phyloP scores from a whole-genome alignment of 306 rosid species.

The Cucurbita maxima region DNA sequence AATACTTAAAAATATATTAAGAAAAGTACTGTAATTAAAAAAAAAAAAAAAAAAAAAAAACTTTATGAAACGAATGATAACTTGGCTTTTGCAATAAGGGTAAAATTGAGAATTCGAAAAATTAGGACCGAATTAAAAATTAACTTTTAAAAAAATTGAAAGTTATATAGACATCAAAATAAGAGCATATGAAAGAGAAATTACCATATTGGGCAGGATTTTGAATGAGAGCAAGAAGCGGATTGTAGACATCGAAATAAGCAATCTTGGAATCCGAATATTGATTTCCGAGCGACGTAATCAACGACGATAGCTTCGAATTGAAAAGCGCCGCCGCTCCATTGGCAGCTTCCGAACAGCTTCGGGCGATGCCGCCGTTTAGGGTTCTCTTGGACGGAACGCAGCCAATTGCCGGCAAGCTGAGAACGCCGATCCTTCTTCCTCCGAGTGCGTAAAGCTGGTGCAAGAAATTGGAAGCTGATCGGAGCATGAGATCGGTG shows the following conservation, averaged over 20 bases:
- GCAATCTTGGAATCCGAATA: slow-evolving; percentile 39
- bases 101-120: too few species aligned
- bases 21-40: too few species aligned
- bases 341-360: slow-evolving; percentile 32
- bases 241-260: slow-evolving; percentile 39
- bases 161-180: too few species aligned
- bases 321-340: slow-evolving; percentile 48
- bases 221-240: slow-evolving; percentile 23
- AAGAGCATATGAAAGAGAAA: neutral
- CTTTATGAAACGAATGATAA: too few species aligned
- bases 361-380: slow-evolving; percentile 25
- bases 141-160: too few species aligned
- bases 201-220: slow-evolving; percentile 41
- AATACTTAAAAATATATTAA: too few species aligned
- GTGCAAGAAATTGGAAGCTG: slow-evolving; percentile 39
- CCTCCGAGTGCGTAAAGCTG: slow-evolving; percentile 51
- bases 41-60: too few species aligned
- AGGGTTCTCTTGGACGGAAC: slow-evolving; percentile 55
- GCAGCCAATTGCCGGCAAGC: slow-evolving; percentile 46
- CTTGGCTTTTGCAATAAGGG: too few species aligned
- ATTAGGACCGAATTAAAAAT: too few species aligned
- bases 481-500: slow-evolving; percentile 36
- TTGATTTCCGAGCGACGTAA: slow-evolving; percentile 12
- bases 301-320: slow-evolving; percentile 28
- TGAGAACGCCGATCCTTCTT: slow-evolving; percentile 43